Evolutionary conservation across 176 grass and related monocot species (phyloP).

Genomic region (Oropetium thomaeum): DNA sequence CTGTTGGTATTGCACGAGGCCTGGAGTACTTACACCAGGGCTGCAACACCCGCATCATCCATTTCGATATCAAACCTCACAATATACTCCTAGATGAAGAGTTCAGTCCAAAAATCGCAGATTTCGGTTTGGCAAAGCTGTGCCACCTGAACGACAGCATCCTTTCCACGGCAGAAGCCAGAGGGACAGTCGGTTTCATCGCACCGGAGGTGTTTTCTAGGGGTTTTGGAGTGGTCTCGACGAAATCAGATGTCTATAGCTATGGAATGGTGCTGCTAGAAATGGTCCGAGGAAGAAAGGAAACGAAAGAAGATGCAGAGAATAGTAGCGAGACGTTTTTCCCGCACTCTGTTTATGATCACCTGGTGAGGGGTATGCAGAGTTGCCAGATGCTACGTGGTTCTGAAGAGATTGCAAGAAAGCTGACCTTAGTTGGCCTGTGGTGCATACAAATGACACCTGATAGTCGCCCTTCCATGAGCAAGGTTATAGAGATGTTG

Average conservation of each 20-base stretch:
- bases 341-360: constrained; percentile 45
- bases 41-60: constrained; percentile 53
- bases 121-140: constrained; percentile 67
- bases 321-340: constrained; percentile 28
- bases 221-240: constrained; percentile 35
- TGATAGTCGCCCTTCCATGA: constrained; percentile 44
- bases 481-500: constrained; percentile 56
- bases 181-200: constrained; percentile 60
- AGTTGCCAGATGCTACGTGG: neutral
- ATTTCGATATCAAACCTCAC: constrained; percentile 72
- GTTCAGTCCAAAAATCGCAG: constrained; percentile 55
- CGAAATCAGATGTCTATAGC: constrained; percentile 66
- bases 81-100: constrained; percentile 51
- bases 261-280: constrained; percentile 63
- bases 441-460: constrained; percentile 53
- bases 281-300: constrained; percentile 41
- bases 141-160: constrained; percentile 38
- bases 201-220: constrained; percentile 64
- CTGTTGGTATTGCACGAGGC: constrained; percentile 38
- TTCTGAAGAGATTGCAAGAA: constrained; percentile 32
- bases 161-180: constrained; percentile 45
- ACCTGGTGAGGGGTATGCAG: constrained; percentile 2
- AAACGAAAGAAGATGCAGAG: neutral
- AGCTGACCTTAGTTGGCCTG: constrained; percentile 42
- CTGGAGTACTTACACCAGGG: constrained; percentile 54